Base-by-base conservation (phyloP, 768 basidiomycete species). In the Calocybe cyanea region DNA sequence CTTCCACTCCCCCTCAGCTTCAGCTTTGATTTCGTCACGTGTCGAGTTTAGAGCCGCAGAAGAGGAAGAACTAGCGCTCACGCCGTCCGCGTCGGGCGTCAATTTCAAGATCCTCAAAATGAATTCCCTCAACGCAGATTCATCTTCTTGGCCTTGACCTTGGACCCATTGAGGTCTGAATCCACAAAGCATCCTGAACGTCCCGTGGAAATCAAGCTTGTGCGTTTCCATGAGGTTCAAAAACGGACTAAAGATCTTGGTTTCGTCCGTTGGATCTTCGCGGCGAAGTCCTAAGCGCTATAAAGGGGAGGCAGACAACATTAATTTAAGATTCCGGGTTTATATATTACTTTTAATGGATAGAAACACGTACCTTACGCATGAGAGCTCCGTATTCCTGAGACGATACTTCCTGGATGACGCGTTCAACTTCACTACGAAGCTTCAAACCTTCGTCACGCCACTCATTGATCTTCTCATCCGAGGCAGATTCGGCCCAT, bases 141-240 rank as follows among this genome's bases (percentile, higher is more conserved):
- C 31, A 3, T 35, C 38, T 10, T 38, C 36, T 31, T 38, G 36
- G 1, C 30, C 23, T 10, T 21, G 18, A 10, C 44, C n/a, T 30
- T 55, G 32, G 28, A 14, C 68, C 38, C 52, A 67, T 45, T 13
- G 56, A 57, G 83, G 76, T 13, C 68, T 69, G 76, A 95, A 93
- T 33, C 63, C 65, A 2, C 73, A 69, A 7, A 99, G 70, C 3
- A 63, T 69, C 19, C 95, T 81, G 75, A 97, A 91, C 2, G 92
- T 85, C 11, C 78, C 74, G 57, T 92, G 83, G 66, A 92, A 95
- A 66, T 98, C 96, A n/a, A 97, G 72, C 40, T 72, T 69, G 51
- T 92, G 79, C 1, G 63, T 61, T 46, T 85, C 78, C 68, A 98
- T 77, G 25, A 94, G 63, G 32, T 78, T 71, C n/a, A 97, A 71